phyloP scores from a whole-genome alignment of 169 alveolate genomes.

The Plasmodium chabaudi region DNA sequence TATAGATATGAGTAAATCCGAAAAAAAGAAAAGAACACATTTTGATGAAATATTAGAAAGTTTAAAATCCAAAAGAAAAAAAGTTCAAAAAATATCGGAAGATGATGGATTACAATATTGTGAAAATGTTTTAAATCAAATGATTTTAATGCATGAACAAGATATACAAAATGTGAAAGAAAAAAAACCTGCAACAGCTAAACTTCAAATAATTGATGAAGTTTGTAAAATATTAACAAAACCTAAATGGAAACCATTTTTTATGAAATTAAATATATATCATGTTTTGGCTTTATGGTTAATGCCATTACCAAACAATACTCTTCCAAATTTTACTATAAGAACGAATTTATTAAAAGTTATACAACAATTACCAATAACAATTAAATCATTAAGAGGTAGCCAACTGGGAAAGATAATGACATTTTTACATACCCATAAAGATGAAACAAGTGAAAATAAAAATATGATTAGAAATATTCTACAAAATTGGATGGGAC shows the following conservation, averaged over 20 bases:
- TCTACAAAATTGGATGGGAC: constrained; percentile 89
- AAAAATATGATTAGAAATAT: constrained; percentile 84
- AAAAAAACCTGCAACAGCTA: constrained; percentile 88
- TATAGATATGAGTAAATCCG: constrained; percentile 12
- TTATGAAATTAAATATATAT: constrained; percentile 87
- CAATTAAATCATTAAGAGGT: constrained; percentile 85
- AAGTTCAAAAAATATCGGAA: constrained; percentile 63
- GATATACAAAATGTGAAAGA: constrained; percentile 82
- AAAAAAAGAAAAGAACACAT: constrained; percentile 59
- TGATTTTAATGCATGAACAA: constrained; percentile 82
- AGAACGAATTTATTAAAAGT: constrained; percentile 86
- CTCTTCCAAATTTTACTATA: constrained; percentile 87
- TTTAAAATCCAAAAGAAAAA: constrained; percentile 51
- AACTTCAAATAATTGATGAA: constrained; percentile 85
- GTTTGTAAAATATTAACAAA: constrained; percentile 82
- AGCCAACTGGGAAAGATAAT: constrained; percentile 87
- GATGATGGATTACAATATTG: constrained; percentile 72
- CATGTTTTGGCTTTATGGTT: constrained; percentile 89
- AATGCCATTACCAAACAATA: constrained; percentile 85
- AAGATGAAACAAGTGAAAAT: constrained; percentile 87
- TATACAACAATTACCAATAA: constrained; percentile 84
- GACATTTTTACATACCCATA: constrained; percentile 88
- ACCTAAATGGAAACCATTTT: constrained; percentile 88
- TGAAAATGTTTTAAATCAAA: constrained; percentile 71
- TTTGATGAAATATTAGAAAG: constrained; percentile 76